These are phyloP conservation scores for Diutina ranongensis DNA, from an alignment of 1,139 yeast genomes.

Conservation along the genomic window DNA sequence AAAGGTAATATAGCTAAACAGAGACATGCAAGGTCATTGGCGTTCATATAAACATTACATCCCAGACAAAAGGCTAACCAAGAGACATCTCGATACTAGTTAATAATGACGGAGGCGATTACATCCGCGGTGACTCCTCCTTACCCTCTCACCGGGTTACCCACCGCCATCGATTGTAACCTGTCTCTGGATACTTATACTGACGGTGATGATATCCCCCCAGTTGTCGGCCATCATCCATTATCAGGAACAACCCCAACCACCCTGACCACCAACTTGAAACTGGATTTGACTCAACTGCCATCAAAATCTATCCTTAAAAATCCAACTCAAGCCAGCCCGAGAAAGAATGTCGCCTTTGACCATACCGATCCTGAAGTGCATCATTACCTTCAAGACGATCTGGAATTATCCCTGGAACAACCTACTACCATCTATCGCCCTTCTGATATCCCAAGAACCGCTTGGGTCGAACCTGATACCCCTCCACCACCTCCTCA, in stretches of 20 bases:
- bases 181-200: conserved; percentile 1
- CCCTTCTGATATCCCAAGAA: not conserved
- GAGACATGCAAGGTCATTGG: not conserved
- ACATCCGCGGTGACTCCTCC: not conserved
- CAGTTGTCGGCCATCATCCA: not conserved
- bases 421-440: conserved; percentile 5
- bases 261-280: conserved; percentile 1
- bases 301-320: conserved; percentile 35
- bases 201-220: not conserved
- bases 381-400: not conserved
- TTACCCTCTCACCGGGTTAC: not conserved
- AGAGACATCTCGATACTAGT: not conserved
- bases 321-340: conserved; percentile 13
- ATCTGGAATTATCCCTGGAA: conserved; percentile 2
- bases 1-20: not conserved
- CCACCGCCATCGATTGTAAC: not conserved
- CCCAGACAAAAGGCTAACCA: not conserved
- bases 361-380: not conserved
- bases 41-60: not conserved
- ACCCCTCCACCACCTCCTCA: conserved; percentile 5
- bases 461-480: not conserved
- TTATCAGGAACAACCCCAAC: not conserved
- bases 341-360: conserved; percentile 22
- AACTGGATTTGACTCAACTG: conserved; percentile 11
- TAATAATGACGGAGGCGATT: not conserved